Evolutionary conservation across 1,139 yeast species (phyloP).

Genomic region (Kodamaea fungicola): DNA sequence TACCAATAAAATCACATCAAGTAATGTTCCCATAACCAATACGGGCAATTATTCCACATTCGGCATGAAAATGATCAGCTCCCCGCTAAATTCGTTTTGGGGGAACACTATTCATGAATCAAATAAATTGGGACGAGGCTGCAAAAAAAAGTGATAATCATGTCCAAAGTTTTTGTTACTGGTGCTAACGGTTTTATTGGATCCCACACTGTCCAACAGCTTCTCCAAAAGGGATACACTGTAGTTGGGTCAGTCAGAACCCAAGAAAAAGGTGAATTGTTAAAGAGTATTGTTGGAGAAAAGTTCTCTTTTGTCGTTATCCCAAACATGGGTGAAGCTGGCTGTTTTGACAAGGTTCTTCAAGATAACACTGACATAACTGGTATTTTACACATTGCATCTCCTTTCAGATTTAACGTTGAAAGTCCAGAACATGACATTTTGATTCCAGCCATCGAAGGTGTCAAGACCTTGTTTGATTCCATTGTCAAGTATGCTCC

Average conservation of each 20-base stretch:
- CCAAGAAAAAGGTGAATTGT: conserved; percentile 26
- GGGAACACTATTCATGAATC: too few relatives aligned
- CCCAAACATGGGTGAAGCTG: conserved; percentile 22
- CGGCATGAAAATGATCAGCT: too few relatives aligned
- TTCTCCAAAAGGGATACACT: conserved; percentile 22
- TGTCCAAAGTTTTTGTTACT: conserved; percentile 27
- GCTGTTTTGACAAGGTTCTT: conserved; percentile 31
- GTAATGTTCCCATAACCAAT: too few relatives aligned
- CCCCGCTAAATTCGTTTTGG: too few relatives aligned
- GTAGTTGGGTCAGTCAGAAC: conserved; percentile 40
- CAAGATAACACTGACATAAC: conserved; percentile 25
- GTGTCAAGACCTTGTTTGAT: conserved; percentile 23
- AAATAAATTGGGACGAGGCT: too few relatives aligned
- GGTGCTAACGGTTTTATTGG: conserved; percentile 44
- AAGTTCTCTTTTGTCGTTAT: conserved; percentile 28
- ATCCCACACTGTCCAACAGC: conserved; percentile 20
- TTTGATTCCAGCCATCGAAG: conserved; percentile 17
- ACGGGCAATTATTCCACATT: too few relatives aligned
- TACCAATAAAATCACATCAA: too few relatives aligned
- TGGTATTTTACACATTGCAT: conserved; percentile 14
- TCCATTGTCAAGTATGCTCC: conserved; percentile 22
- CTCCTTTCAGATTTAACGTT: conserved; percentile 9
- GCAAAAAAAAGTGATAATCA: neutral
- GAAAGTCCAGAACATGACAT: conserved; percentile 10
- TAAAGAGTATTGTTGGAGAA: conserved; percentile 16